phyloP scores from a whole-genome alignment of 495 filamentous ascomycete species.

The Staphylotrichum tortipilum region DNA sequence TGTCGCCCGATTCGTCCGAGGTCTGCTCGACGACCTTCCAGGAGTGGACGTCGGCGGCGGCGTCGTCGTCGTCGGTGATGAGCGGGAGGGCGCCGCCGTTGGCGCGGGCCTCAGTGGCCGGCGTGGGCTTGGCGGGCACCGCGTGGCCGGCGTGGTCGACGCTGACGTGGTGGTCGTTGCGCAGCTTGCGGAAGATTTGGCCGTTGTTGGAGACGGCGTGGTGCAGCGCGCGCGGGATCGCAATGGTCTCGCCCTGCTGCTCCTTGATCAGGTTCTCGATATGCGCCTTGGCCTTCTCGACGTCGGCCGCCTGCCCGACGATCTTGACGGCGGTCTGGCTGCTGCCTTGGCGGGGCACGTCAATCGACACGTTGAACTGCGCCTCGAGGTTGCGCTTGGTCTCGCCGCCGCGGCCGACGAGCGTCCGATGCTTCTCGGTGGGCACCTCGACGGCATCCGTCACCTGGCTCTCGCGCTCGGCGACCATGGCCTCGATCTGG shows the following conservation, averaged over 20 bases:
- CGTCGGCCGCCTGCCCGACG: conserved; percentile 63
- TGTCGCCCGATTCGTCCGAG: conserved; percentile 56
- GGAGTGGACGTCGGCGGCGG: conserved; percentile 54
- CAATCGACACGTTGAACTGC: conserved; percentile 78
- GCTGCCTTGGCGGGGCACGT: conserved; percentile 70
- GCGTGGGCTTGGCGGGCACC: conserved; percentile 56
- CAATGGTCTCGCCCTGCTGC: conserved; percentile 75
- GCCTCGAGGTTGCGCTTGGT: conserved; percentile 77
- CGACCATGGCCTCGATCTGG: conserved; percentile 68
- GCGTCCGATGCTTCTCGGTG: conserved; percentile 74
- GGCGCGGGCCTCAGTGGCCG: conserved; percentile 33
- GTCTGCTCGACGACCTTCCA: conserved; percentile 66
- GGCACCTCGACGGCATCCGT: conserved; percentile 70
- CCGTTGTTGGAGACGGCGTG: conserved; percentile 82
- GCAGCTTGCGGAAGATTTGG: conserved; percentile 79
- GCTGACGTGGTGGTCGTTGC: conserved; percentile 72
- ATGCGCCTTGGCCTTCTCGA: conserved; percentile 78
- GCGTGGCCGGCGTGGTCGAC: conserved; percentile 81
- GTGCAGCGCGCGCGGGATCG: conserved; percentile 72
- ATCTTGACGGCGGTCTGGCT: conserved; percentile 74
- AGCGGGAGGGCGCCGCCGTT: conserved; percentile 61
- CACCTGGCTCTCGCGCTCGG: conserved; percentile 69
- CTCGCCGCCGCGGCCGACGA: conserved; percentile 90
- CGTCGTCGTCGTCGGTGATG: conserved; percentile 74
- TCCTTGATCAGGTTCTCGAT: conserved; percentile 73